A percentile compares a stretch with the other conserved stretches of the same genome.
Conservation (phyloP, 352 stramenopile genomes). For the Pilasporangium apinafurcum region DNA sequence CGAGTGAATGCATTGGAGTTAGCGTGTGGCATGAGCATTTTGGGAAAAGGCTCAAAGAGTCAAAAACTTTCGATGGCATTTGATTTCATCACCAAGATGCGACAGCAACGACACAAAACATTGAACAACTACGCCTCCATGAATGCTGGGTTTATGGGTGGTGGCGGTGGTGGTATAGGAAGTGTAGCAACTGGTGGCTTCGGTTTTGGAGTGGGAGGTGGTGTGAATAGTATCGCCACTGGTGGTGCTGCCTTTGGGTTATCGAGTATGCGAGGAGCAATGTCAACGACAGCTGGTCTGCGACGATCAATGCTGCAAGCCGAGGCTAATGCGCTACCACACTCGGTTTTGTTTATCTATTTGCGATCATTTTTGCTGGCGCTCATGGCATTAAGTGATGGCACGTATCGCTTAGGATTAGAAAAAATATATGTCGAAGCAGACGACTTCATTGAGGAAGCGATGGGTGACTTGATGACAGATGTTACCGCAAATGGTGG, state of each 20-base stretch:
- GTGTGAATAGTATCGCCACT: slow-evolving; percentile 43
- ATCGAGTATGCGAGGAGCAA: slow-evolving; percentile 37
- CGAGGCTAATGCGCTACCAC: slow-evolving; percentile 58
- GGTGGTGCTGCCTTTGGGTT: slow-evolving; percentile 43
- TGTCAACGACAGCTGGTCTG: slow-evolving; percentile 21
- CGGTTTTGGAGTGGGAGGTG: slow-evolving; percentile 15
- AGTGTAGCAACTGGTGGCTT: slow-evolving; percentile 21
- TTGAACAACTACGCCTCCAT: slow-evolving; percentile 56
- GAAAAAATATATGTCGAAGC: slow-evolving; percentile 85
- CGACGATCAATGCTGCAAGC: slow-evolving; percentile 27
- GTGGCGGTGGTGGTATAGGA: slow-evolving; percentile 11
- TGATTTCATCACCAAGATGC: slow-evolving; percentile 85
- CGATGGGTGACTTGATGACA: slow-evolving; percentile 80
- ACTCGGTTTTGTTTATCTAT: slow-evolving; percentile 84
- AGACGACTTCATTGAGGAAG: slow-evolving; percentile 83
- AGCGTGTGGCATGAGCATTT: slow-evolving; percentile 80
- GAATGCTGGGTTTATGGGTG: slow-evolving; percentile 14
- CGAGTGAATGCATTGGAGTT: slow-evolving; percentile 81
- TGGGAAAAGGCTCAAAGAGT: slow-evolving; percentile 80
- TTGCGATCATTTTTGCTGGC: slow-evolving; percentile 77
- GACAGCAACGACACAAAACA: slow-evolving; percentile 64
- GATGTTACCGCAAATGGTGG: slow-evolving; percentile 57
- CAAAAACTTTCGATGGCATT: slow-evolving; percentile 84
- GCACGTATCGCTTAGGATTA: slow-evolving; percentile 70
- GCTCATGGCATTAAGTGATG: slow-evolving; percentile 83